Percentiles rank a stretch among this genome's conserved stretches.
Evolutionary conservation across 2,329 filamentous ascomycete genomes (phyloP).

Genomic region (Pseudogymnoascus sp.): DNA sequence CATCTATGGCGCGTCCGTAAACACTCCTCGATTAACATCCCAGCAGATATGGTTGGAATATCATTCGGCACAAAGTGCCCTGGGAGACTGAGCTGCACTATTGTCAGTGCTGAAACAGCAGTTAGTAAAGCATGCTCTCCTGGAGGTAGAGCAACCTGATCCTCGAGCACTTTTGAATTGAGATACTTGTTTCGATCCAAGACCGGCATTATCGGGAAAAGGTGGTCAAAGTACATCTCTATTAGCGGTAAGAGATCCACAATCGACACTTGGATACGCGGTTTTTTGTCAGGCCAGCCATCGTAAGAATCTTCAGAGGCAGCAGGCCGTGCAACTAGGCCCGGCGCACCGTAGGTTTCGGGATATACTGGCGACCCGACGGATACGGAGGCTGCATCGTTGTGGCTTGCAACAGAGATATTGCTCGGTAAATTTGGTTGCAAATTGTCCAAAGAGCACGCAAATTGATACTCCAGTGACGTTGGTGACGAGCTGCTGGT

Average conservation of each 20-base stretch:
- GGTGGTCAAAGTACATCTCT: conserved; percentile 46
- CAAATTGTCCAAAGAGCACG: not conserved
- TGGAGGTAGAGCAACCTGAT: not conserved
- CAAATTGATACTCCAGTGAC: not conserved
- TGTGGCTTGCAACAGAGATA: not conserved
- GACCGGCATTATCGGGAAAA: conserved; percentile 55
- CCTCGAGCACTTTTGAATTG: not conserved
- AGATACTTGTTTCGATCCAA: conserved; percentile 34
- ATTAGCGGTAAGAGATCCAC: not conserved
- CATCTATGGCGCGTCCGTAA: conserved; percentile 25
- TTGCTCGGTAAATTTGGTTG: not conserved
- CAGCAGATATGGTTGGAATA: conserved; percentile 1
- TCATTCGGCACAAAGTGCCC: conserved; percentile 1
- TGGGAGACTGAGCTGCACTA: conserved; percentile 9
- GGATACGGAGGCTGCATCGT: not conserved
- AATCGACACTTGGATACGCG: not conserved
- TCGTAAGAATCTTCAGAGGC: not conserved
- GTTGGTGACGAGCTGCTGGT: not conserved
- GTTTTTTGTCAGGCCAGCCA: not conserved
- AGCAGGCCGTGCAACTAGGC: not conserved
- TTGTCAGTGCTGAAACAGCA: conserved; percentile 3
- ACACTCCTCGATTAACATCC: conserved; percentile 28
- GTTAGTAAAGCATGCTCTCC: not conserved
- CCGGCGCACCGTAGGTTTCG: not conserved
- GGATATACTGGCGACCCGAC: not conserved